Percentiles rank a stretch among this genome's conserved stretches.
These are phyloP conservation scores for Umbelopsis isabellina DNA, from an alignment of 192 early-diverging fungal species.

Conservation along the genomic window DNA sequence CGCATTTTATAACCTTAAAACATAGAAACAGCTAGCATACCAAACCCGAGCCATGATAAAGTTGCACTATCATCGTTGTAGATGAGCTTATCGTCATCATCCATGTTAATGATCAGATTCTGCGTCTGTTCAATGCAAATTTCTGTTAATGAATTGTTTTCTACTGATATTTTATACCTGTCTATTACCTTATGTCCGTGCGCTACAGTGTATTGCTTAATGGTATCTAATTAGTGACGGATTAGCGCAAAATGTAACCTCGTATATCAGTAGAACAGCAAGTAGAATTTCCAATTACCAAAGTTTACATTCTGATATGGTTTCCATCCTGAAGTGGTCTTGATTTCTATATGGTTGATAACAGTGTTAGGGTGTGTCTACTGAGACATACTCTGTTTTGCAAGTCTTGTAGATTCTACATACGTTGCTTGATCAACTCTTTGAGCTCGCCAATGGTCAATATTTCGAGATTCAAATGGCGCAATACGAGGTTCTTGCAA, in stretches of 20 bases:
- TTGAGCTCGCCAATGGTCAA: constrained; percentile 71
- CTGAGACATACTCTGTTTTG: background rate
- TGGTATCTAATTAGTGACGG: constrained; percentile 54
- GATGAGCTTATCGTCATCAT: constrained; percentile 68
- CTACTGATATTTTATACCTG: background rate
- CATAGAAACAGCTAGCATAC: constrained; percentile 38
- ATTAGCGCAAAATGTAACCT: background rate
- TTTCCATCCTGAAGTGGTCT: constrained; percentile 63
- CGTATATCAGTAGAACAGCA: background rate
- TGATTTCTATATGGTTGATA: constrained; percentile 53
- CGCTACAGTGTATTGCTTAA: constrained; percentile 76
- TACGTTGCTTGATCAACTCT: constrained; percentile 57
- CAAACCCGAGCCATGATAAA: constrained; percentile 59
- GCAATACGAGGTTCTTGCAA: constrained; percentile 79
- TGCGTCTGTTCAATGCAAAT: constrained; percentile 53
- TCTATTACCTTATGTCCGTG: constrained; percentile 69
- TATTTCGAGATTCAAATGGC: constrained; percentile 65
- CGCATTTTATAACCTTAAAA: background rate
- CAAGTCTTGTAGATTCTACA: constrained; percentile 23
- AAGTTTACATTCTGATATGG: constrained; percentile 69
- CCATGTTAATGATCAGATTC: constrained; percentile 88
- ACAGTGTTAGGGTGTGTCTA: background rate
- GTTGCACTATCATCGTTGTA: constrained; percentile 59
- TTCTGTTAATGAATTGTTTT: too few species aligned
- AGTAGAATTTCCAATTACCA: constrained; percentile 44